A percentile compares a stretch with the other conserved stretches of the same genome.
Evolutionary conservation across 768 basidiomycete genomes (phyloP).

Genomic region (Mycena chlorophos): DNA sequence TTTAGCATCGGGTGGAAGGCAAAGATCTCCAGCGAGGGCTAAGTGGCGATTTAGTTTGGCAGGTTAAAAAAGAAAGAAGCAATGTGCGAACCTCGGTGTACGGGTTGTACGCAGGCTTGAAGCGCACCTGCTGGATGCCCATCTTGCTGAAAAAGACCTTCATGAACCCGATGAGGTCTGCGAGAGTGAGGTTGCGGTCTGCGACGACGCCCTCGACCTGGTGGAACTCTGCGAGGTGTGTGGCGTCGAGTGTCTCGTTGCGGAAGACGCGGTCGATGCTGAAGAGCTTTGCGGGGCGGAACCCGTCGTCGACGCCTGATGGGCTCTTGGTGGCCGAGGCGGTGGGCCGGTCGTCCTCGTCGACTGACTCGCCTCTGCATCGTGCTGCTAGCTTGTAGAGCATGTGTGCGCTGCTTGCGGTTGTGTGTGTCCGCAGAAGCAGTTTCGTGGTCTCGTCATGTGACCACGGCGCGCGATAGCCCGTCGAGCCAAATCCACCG

Average conservation of each 20-base stretch:
- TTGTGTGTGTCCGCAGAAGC: conserved; percentile 94
- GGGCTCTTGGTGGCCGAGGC: conserved; percentile 19
- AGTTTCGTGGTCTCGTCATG: conserved; percentile 89
- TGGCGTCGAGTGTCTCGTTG: conserved; percentile 98
- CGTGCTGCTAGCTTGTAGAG: conserved; percentile 89
- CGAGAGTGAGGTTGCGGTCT: conserved; percentile 87
- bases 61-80: background rate
- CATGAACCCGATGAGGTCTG: conserved; percentile 98
- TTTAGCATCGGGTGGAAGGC: conserved; percentile 93
- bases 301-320: conserved; percentile 59
- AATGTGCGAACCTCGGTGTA: conserved; percentile 77
- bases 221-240: conserved; percentile 98
- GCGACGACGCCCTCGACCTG: conserved; percentile 99
- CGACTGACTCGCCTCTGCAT: conserved; percentile 61
- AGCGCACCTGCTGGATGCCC: conserved; percentile 90
- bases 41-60: conserved; percentile 13
- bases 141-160: conserved; percentile 97
- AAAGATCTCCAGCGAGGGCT: conserved; percentile 98
- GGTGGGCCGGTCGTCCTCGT: conserved; percentile 36
- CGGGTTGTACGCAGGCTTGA: conserved; percentile 99
- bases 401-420: conserved; percentile 91
- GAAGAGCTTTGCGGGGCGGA: conserved; percentile 91
- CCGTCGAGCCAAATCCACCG: conserved; percentile 88
- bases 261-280: conserved; percentile 98
- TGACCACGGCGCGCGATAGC: conserved; percentile 97